phyloP scores from a whole-genome alignment of 73 alveolate species.

The Paramecium sexaurelia region DNA sequence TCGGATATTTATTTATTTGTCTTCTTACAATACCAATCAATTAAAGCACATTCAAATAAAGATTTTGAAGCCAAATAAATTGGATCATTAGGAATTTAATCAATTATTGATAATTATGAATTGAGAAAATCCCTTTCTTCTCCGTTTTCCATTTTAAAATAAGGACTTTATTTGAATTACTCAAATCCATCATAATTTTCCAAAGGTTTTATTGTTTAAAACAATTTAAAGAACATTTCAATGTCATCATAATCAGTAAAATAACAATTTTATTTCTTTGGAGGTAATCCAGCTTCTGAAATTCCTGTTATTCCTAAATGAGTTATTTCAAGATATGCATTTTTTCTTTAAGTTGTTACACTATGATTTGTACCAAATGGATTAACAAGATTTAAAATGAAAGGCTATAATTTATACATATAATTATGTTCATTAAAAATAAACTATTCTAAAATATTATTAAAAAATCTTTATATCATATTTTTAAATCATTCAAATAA shows the following conservation, averaged over 20 bases:
- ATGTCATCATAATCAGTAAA: not conserved
- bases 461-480: not conserved
- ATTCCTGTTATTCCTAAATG: not conserved
- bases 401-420: not conserved
- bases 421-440: not conserved
- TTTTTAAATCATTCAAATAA: not conserved
- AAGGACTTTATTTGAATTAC: not conserved
- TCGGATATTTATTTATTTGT: not conserved
- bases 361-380: not conserved
- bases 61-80: not conserved
- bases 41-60: slow-evolving; percentile 4
- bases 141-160: not conserved
- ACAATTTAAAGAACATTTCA: not conserved
- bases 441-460: not conserved
- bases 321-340: not conserved
- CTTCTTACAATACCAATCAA: not conserved
- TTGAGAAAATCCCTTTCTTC: not conserved
- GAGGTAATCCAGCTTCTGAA: slow-evolving; percentile 1
- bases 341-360: not conserved
- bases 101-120: not conserved
- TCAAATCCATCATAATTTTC: not conserved
- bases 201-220: not conserved
- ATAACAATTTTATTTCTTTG: not conserved
- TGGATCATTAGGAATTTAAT: not conserved
- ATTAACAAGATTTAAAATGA: not conserved